A percentile compares a stretch with the other conserved stretches of the same genome.
phyloP scores from a whole-genome alignment of 148 eudicot species.

The Cornus kousa region DNA sequence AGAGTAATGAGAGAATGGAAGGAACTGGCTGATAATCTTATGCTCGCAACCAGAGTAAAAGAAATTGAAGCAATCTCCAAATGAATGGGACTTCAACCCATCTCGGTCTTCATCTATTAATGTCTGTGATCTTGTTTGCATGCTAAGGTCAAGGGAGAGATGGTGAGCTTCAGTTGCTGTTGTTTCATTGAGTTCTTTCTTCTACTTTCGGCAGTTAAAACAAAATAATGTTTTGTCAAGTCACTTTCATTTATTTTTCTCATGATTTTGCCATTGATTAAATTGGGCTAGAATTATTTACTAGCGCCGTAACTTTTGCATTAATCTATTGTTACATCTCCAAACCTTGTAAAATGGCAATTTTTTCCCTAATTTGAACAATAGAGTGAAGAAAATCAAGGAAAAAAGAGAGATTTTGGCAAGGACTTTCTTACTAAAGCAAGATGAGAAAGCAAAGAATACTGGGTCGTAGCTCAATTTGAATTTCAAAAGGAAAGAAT shows the following conservation, averaged over 20 bases:
- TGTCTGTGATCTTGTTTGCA: slow-evolving; percentile 15
- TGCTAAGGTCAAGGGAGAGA: slow-evolving; percentile 8
- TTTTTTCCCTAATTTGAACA: background rate
- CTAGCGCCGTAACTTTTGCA: slow-evolving; percentile 4
- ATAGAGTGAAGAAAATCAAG: too few relatives aligned
- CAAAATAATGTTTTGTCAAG: slow-evolving; percentile 27
- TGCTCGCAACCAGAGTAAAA: too few relatives aligned
- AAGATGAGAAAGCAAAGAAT: too few relatives aligned
- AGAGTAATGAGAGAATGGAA: too few relatives aligned
- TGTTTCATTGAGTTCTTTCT: slow-evolving; percentile 38
- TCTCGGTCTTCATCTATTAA: too few relatives aligned
- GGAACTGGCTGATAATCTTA: too few relatives aligned
- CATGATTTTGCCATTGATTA: slow-evolving; percentile 14
- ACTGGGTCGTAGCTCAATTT: too few relatives aligned
- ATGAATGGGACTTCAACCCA: too few relatives aligned
- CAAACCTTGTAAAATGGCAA: slow-evolving; percentile 35
- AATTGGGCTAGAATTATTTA: slow-evolving; percentile 8
- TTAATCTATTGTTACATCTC: slow-evolving; percentile 20
- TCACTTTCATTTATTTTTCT: slow-evolving; percentile 12
- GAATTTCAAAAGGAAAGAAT: too few relatives aligned
- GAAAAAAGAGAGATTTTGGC: too few relatives aligned
- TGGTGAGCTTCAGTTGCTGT: slow-evolving; percentile 22
- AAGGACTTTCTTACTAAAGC: too few relatives aligned
- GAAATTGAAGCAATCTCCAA: too few relatives aligned
- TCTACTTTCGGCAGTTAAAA: slow-evolving; percentile 26